Base-by-base conservation (phyloP, 2,329 filamentous ascomycete species). In the Septoria petroselini region DNA sequence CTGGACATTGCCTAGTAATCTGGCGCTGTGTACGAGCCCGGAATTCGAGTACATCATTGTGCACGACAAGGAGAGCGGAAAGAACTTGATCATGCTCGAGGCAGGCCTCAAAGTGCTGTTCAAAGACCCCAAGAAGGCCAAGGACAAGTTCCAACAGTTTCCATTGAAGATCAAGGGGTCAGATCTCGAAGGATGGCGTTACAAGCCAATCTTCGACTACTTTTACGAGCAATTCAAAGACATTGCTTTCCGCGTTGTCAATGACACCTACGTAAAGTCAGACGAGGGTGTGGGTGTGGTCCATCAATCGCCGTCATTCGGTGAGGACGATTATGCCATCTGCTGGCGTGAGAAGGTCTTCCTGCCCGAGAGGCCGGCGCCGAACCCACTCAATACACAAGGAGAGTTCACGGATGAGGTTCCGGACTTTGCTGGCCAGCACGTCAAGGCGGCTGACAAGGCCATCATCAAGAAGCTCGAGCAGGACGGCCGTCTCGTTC, bases 121-220 rank as follows among this genome's bases (percentile, higher is more conserved):
- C 75, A 96, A 96, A 70, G 89, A 95, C 60, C 86, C 86, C 6
- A 96, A 95, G 75, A 95, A 95, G 75, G 90, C 90, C 41, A 94
- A 95, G 68, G 95, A 84, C 73, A 91, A 90, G 75, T 95, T 84
- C 73, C 89, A 88, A 74, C 77, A 93, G 43, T 67, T 95, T 11
- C 80, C 86, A 56, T 48, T 62, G 38, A 91, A 86, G 64, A 72
- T 94, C 60, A 86, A 84, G 71, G 91, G 91, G 41, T 86, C 83
- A 58, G 84, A 90, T 39, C 89, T 96, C 83, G 73, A 88, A 25
- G 89, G 87, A 31, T 94, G 88, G 87, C 86, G 83, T 67, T 97
- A 96, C 65, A 77, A 89, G 68, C 91, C 91, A 5, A 78, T 91
- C 0, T 97, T 96, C 70, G 80, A 86, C 65, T 96, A 95, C 72